Evolutionary conservation across 1,139 yeast species (phyloP), one percentile per base, ranked within the genome.

Genomic region (Zygoascus sp.): DNA sequence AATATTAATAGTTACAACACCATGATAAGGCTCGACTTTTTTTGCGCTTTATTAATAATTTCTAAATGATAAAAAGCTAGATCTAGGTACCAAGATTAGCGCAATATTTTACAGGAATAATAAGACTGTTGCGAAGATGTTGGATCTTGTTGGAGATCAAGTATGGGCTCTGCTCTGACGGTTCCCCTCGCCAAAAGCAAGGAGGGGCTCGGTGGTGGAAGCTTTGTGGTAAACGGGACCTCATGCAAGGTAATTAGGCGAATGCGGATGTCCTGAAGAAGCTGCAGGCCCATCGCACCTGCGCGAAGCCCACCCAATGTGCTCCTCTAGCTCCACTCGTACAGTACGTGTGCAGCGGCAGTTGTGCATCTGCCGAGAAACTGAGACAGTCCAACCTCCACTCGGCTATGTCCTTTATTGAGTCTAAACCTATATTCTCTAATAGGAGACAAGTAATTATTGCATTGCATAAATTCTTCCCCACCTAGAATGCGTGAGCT

Each of bases 231-330:
- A 16, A 16, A 30, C 17, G 34, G 15, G 34, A 10, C 27, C 17
- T 30, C 17, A 30, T 30, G 34, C 34, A 30, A 30, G 34, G 13
- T 30, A 30, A 30, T 30, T 30, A 30, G 34, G 34, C 34, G 34
- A 30, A 30, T n/a, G 17, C 17, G 34, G 17, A 30, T 30, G 34
- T n/a, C 17, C 13, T 13, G 8, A 16, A n/a, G n/a, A n/a, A 15
- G 17, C 34, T 25, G 28, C 28, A 25, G 3, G 28, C 9, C 28
- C 4, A 7, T 25, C 28, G 28, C 28, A 6, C n/a, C 7, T 3
- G 28, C 28, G n/a, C 8, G n/a, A 25, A 7, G 25, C 25, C 25
- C 3, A 25, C 28, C 28, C 9, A 25, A 25, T 25, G n/a, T 6
- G n/a, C 6, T 6, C 3, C 28, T n/a, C 9, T 3, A 25, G 28